Conservation (phyloP, 2,329 filamentous ascomycete species). For the Xylaria multiplex region DNA sequence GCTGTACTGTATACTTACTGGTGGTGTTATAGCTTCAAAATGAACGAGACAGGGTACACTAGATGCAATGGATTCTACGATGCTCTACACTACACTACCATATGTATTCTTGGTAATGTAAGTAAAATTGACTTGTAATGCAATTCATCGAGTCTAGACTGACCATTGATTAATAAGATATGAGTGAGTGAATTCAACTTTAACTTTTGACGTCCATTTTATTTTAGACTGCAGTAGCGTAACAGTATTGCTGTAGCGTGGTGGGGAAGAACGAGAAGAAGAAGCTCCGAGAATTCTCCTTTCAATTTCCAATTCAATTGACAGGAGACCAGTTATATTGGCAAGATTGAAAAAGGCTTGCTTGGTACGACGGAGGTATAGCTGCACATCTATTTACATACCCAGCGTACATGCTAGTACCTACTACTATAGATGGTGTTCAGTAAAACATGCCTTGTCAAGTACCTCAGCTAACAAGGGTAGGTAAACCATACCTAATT, state of each 20-base stretch:
- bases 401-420: too few relatives aligned
- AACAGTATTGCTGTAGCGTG: slow-evolving; percentile 14
- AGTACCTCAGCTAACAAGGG: too few relatives aligned
- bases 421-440: too few relatives aligned
- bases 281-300: slow-evolving; percentile 33
- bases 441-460: too few relatives aligned
- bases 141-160: not conserved
- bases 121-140: not conserved
- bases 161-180: not conserved
- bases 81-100: not conserved
- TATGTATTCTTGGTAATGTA: not conserved
- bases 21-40: too few relatives aligned
- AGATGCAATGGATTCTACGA: not conserved
- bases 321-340: slow-evolving; percentile 14
- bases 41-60: slow-evolving; percentile 3
- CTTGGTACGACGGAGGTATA: slow-evolving; percentile 10
- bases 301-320: slow-evolving; percentile 19
- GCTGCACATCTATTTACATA: too few relatives aligned
- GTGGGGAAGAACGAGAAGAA: slow-evolving; percentile 8
- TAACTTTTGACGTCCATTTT: not conserved
- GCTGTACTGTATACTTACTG: too few relatives aligned
- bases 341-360: slow-evolving; percentile 1
- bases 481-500: too few relatives aligned
- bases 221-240: slow-evolving; percentile 21
- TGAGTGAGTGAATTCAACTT: slow-evolving; percentile 10